These are phyloP conservation scores for Aureobasidium namibiae DNA, from an alignment of 2,329 filamentous ascomycete genomes.

Conservation along the genomic window DNA sequence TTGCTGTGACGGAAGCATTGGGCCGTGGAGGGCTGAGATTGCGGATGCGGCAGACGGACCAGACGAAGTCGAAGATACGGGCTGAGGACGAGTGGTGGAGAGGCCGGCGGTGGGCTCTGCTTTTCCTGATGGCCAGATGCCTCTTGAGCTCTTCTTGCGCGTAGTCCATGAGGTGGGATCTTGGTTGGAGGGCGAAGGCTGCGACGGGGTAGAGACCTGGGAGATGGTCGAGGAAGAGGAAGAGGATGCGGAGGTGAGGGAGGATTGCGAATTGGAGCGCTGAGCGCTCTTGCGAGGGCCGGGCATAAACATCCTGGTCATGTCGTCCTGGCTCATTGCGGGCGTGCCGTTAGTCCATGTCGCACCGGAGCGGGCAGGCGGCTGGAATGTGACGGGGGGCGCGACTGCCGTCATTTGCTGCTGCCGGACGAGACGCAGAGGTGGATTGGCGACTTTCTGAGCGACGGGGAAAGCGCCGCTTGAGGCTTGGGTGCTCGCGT, in stretches of 20 bases:
- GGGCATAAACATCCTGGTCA: slow-evolving; percentile 62
- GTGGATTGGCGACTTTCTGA: slow-evolving; percentile 11
- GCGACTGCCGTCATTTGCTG: slow-evolving; percentile 57
- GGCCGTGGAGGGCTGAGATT: slow-evolving; percentile 56
- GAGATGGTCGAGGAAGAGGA: slow-evolving; percentile 61
- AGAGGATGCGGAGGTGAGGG: slow-evolving; percentile 51
- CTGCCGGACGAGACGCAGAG: slow-evolving; percentile 15
- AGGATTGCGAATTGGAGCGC: slow-evolving; percentile 85
- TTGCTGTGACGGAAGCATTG: slow-evolving; percentile 61
- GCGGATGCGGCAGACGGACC: slow-evolving; percentile 52
- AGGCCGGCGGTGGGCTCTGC: slow-evolving; percentile 57
- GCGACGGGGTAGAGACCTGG: slow-evolving; percentile 52
- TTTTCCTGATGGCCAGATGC: slow-evolving; percentile 58
- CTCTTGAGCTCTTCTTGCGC: slow-evolving; percentile 44
- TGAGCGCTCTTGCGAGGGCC: slow-evolving; percentile 75
- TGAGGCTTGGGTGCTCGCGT: slow-evolving; percentile 14
- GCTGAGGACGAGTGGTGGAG: slow-evolving; percentile 53
- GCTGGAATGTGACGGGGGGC: slow-evolving; percentile 56
- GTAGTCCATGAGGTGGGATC: slow-evolving; percentile 33
- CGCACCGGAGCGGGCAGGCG: slow-evolving; percentile 54
- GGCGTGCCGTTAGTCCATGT: slow-evolving; percentile 52
- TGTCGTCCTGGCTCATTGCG: slow-evolving; percentile 76
- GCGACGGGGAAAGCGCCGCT: slow-evolving; percentile 1
- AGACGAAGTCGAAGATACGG: slow-evolving; percentile 50
- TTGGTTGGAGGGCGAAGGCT: slow-evolving; percentile 45